Evolutionary conservation across 345 rosid genomes (phyloP), one percentile per base, ranked within the genome.

Genomic region (Diplotaxis tenuifolia): DNA sequence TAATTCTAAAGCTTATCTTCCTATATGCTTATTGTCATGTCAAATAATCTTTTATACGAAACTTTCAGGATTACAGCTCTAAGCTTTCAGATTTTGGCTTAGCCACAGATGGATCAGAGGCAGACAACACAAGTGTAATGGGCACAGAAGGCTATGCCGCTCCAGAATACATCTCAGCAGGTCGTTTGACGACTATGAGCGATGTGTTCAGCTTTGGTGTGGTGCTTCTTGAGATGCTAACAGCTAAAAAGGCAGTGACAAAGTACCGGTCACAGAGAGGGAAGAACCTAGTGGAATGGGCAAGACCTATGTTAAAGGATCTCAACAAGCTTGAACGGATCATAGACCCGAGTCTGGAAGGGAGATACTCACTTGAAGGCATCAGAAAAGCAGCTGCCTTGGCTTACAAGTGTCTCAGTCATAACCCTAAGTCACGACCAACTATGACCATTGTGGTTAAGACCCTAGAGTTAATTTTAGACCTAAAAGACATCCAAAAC

Each of bases 131-230:
- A 7, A 78, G 82, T 5, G 87, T 86, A 3, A 86, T 86, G 89
- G 89, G 89, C n/a, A 86, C 89, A 23, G 83, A 84, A 76, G 89
- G 89, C 40, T 80, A 80, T 57, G 83, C 89, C 14, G 89, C 89
- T 50, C 89, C 89, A 11, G 89, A 86, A 59, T 86, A 80, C 57
- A 53, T 80, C 61, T 84, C 84, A 83, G 76, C 86, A 40, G 87
- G 96, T 74, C 91, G 88, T 55, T 76, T 92, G 71, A 89, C 97
- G 9, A 86, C 80, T 2, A 84, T 80, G 86, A 92, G 94, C 49
- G 94, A 89, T 21, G 92, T 88, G 50, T 92, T 82, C 79, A 81
- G 97, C 61, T 92, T 89, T 9, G 96, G 97, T 2, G 97, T 82
- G 1, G 97, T 89, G 71, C 79, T 92, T 34, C 34, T 92, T 5